Conservation (phyloP, 148 eudicot species). For the Diospyros lotus region DNA sequence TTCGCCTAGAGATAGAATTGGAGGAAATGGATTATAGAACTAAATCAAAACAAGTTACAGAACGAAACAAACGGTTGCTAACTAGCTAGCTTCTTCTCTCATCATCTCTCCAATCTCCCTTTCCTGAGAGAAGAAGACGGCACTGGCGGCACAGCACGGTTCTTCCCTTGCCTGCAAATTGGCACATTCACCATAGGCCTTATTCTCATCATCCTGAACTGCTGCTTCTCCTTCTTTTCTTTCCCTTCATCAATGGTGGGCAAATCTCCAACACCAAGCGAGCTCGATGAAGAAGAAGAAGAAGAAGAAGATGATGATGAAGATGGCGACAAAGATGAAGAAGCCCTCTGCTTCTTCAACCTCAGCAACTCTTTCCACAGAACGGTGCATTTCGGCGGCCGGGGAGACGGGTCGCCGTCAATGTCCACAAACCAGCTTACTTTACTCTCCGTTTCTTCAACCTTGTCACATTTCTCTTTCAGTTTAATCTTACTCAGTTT, state of each 20-base stretch:
- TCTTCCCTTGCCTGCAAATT: conserved; percentile 17
- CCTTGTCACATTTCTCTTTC: conserved; percentile 16
- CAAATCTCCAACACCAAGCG: conserved; percentile 35
- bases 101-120: conserved; percentile 13
- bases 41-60: no score
- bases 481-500: conserved; percentile 36
- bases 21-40: no score
- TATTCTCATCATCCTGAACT: conserved; percentile 54
- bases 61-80: background rate
- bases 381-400: conserved; percentile 79
- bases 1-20: no score
- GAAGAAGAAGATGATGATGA: conserved; percentile 60
- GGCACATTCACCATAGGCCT: conserved; percentile 90
- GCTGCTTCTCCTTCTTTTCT: conserved; percentile 44
- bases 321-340: conserved; percentile 34
- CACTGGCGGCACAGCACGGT: background rate
- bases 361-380: conserved; percentile 72
- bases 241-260: conserved; percentile 51
- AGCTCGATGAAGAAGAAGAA: conserved; percentile 34
- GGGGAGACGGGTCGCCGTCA: conserved; percentile 81
- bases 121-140: conserved; percentile 11
- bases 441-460: conserved; percentile 8
- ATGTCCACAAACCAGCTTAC: conserved; percentile 38
- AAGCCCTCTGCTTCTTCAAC: conserved; percentile 39
- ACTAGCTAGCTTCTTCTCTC: background rate